Evolutionary conservation across 2,329 filamentous ascomycete species (phyloP).

Genomic region (Phaeosphaeria sp.): DNA sequence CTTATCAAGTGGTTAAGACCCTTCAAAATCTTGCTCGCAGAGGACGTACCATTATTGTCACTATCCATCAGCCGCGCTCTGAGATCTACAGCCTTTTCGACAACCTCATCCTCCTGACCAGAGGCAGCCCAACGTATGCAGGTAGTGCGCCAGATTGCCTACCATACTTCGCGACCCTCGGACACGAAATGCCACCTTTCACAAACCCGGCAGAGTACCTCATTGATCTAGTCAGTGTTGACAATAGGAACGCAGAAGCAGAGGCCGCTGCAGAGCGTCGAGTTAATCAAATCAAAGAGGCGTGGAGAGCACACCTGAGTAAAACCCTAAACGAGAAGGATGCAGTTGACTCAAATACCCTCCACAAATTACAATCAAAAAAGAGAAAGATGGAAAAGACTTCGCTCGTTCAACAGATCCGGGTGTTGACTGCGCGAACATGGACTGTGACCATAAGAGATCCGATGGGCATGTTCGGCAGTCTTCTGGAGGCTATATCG

Average conservation of each 20-base stretch:
- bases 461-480: constrained; percentile 75
- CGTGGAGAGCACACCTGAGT: constrained; percentile 58
- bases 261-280: constrained; percentile 66
- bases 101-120: constrained; percentile 71
- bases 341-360: constrained; percentile 1
- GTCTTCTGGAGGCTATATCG: constrained; percentile 70
- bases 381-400: constrained; percentile 53
- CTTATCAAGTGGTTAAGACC: constrained; percentile 74
- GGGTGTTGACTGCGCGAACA: constrained; percentile 71
- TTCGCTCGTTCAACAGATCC: constrained; percentile 66
- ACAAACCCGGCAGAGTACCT: constrained; percentile 80
- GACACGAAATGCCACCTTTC: constrained; percentile 70
- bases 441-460: constrained; percentile 77
- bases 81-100: constrained; percentile 83
- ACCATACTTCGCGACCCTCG: constrained; percentile 67
- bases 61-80: constrained; percentile 78
- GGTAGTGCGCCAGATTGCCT: constrained; percentile 65
- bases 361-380: constrained; percentile 10
- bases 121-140: constrained; percentile 72
- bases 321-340: constrained; percentile 21
- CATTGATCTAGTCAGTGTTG: constrained; percentile 76
- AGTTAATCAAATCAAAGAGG: constrained; percentile 65
- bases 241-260: constrained; percentile 71
- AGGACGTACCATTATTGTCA: constrained; percentile 74
- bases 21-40: constrained; percentile 71